Conservation (phyloP, 495 filamentous ascomycete species). For the Trichoderma parareesei region DNA sequence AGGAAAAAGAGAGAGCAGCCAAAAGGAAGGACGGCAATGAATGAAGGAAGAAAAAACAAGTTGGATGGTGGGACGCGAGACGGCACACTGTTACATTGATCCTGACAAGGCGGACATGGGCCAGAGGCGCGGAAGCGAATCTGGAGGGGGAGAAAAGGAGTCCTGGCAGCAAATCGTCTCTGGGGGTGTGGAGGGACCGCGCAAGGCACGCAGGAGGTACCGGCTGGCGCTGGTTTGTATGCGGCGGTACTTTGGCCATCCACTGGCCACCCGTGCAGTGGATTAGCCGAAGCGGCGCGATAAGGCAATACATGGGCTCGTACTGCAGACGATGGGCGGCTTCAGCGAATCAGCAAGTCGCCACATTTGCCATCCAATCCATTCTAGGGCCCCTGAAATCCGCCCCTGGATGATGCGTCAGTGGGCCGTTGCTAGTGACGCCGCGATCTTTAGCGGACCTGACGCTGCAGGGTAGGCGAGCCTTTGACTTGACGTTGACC, state of each 20-base stretch:
- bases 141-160: conserved; percentile 5
- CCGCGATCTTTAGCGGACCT: not conserved
- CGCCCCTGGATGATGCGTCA: conserved; percentile 4
- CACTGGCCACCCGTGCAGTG: not conserved
- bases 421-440: not conserved
- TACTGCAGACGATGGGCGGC: not conserved
- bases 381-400: not conserved
- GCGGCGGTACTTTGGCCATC: not conserved
- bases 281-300: too few relatives aligned
- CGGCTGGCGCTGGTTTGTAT: not conserved
- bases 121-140: not conserved
- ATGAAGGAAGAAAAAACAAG: not conserved
- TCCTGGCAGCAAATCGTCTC: not conserved
- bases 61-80: not conserved
- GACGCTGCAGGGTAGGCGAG: not conserved
- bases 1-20: not conserved
- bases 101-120: not conserved
- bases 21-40: conserved; percentile 10
- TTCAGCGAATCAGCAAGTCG: not conserved
- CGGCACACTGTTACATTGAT: not conserved
- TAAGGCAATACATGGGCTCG: too few relatives aligned
- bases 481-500: too few relatives aligned
- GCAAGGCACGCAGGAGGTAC: not conserved
- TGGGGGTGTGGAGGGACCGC: not conserved
- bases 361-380: not conserved